phyloP scores from a whole-genome alignment of 1,139 yeast genomes.

The Blastobotrys indianensis region DNA sequence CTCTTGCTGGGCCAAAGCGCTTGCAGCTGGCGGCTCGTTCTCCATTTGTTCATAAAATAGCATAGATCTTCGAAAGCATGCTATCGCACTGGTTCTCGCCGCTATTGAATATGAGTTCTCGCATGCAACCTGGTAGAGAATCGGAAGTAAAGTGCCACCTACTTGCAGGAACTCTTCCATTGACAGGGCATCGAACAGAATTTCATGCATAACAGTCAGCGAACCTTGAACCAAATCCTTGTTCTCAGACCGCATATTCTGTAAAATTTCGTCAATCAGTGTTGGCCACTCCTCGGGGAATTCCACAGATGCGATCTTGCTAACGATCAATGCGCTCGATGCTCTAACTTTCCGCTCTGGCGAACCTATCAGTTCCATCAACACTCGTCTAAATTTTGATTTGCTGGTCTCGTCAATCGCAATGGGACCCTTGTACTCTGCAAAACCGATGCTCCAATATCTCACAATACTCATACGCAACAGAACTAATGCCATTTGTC shows the following conservation, averaged over 20 bases:
- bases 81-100: slow-evolving; percentile 26
- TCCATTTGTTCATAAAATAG: slow-evolving; percentile 22
- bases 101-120: slow-evolving; percentile 14
- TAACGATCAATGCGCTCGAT: slow-evolving; percentile 67
- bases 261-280: slow-evolving; percentile 47
- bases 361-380: slow-evolving; percentile 49
- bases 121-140: slow-evolving; percentile 22
- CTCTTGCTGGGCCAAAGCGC: slow-evolving; percentile 22
- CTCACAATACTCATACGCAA: slow-evolving; percentile 63
- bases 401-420: slow-evolving; percentile 49
- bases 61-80: slow-evolving; percentile 30
- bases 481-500: slow-evolving; percentile 64
- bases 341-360: slow-evolving; percentile 57
- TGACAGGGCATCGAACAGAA: slow-evolving; percentile 78
- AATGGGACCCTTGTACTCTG: slow-evolving; percentile 66
- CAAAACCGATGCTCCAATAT: slow-evolving; percentile 84
- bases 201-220: slow-evolving; percentile 62
- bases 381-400: slow-evolving; percentile 41
- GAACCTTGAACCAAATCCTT: slow-evolving; percentile 49
- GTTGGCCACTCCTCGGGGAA: slow-evolving; percentile 96
- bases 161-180: slow-evolving; percentile 82
- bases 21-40: slow-evolving; percentile 23
- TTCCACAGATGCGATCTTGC: slow-evolving; percentile 83
- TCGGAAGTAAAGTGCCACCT: slow-evolving; percentile 35
- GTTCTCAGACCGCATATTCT: slow-evolving; percentile 15